phyloP scores from a whole-genome alignment of 2,329 filamentous ascomycete genomes.

The Exophiala sp. region DNA sequence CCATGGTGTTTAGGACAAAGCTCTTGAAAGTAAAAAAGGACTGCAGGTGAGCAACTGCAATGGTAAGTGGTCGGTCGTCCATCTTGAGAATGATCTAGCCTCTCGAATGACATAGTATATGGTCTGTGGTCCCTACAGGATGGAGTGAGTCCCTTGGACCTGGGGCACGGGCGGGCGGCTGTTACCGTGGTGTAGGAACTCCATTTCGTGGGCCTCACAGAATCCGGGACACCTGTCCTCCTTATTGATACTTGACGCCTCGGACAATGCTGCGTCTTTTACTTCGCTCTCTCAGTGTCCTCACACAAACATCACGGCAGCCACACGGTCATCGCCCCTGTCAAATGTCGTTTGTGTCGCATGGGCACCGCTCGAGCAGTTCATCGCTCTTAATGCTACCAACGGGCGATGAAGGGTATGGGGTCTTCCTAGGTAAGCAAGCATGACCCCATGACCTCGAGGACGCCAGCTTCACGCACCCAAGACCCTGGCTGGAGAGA shows the following conservation, averaged over 20 bases:
- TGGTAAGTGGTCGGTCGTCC: too few relatives aligned
- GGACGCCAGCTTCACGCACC: background rate
- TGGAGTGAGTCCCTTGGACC: background rate
- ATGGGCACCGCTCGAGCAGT: background rate
- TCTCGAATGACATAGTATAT: background rate
- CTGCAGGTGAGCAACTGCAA: too few relatives aligned
- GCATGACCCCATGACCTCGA: too few relatives aligned
- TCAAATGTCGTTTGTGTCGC: background rate
- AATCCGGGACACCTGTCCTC: background rate
- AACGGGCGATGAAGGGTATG: background rate
- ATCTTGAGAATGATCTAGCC: too few relatives aligned
- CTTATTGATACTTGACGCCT: background rate
- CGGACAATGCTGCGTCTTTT: background rate
- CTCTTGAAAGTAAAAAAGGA: too few relatives aligned
- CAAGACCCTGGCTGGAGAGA: slow-evolving; percentile 2
- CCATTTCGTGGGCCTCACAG: background rate
- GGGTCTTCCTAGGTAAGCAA: too few relatives aligned
- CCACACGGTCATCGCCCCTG: background rate
- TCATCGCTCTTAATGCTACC: background rate
- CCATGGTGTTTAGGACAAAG: too few relatives aligned
- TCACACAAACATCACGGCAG: background rate
- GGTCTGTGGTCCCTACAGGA: background rate
- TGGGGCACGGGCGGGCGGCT: background rate
- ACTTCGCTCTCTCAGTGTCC: background rate
- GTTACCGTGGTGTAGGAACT: background rate